A percentile compares a stretch with the other conserved stretches of the same genome.
Evolutionary conservation across 768 basidiomycete genomes (phyloP).

Genomic region (Suillus subalutaceus): DNA sequence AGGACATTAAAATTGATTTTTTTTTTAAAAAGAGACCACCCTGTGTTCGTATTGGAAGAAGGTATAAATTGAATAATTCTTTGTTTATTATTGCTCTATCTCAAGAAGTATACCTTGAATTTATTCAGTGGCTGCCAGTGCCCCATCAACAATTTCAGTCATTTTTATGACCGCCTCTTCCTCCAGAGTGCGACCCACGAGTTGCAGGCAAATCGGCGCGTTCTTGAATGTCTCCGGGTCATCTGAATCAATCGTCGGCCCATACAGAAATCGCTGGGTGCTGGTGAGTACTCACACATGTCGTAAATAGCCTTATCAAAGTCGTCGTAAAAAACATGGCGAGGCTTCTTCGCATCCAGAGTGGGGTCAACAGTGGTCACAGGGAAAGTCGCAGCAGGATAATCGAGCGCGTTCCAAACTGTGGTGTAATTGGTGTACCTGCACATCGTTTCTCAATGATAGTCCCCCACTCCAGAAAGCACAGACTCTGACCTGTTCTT

Average conservation of each 20-base stretch:
- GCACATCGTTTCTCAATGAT: not conserved
- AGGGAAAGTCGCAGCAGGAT: not conserved
- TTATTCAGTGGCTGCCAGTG: not conserved
- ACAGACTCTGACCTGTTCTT: not conserved
- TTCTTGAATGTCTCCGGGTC: constrained; percentile 1
- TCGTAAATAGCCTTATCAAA: not conserved
- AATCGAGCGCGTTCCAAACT: constrained; percentile 1
- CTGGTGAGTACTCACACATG: not conserved
- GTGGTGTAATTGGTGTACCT: not conserved
- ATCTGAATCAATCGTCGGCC: not conserved
- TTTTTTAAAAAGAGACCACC: no score
- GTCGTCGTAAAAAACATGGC: not conserved
- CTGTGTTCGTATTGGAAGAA: no score
- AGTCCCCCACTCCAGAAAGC: not conserved
- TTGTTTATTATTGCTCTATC: no score
- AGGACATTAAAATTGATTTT: no score
- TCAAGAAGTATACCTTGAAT: no score
- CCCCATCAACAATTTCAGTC: not conserved
- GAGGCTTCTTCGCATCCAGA: not conserved
- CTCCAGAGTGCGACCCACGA: not conserved
- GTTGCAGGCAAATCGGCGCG: not conserved
- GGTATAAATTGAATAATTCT: no score
- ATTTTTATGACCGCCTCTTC: not conserved
- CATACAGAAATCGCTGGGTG: not conserved
- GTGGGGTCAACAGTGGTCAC: not conserved